Evolutionary conservation across 2,329 filamentous ascomycete species (phyloP).

Genomic region (Torrubiellomyces zombiae): DNA sequence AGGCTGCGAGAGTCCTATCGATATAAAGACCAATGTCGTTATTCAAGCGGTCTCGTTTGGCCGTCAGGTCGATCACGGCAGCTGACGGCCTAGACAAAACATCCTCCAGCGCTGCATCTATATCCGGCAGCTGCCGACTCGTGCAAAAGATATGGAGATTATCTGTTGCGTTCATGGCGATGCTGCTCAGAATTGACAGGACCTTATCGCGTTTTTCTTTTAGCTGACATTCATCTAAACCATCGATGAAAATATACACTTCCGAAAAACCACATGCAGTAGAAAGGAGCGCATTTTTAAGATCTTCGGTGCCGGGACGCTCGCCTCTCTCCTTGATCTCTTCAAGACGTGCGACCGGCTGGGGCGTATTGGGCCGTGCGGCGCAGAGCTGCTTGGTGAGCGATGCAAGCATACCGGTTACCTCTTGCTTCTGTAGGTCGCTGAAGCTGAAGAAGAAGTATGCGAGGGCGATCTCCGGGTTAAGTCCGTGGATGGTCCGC

Average conservation of each 20-base stretch:
- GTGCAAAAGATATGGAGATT: constrained; percentile 4
- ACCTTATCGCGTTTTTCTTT: not conserved
- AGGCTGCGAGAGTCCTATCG: too few relatives aligned
- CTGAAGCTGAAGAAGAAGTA: constrained; percentile 4
- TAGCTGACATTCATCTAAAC: constrained; percentile 3
- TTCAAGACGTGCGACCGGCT: constrained; percentile 1
- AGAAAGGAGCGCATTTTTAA: not conserved
- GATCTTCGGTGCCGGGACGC: constrained; percentile 1
- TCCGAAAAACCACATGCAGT: constrained; percentile 1
- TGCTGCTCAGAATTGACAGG: not conserved
- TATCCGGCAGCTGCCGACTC: constrained; percentile 2
- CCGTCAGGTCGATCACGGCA: too few relatives aligned
- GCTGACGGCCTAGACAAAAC: too few relatives aligned
- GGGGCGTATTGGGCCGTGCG: constrained; percentile 1
- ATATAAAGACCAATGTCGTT: too few relatives aligned
- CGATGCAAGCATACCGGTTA: constrained; percentile 3
- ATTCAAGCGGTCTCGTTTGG: too few relatives aligned
- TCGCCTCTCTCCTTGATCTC: constrained; percentile 1
- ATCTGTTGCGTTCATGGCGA: not conserved
- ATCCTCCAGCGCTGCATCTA: constrained; percentile 1
- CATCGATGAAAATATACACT: constrained; percentile 2
- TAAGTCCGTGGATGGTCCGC: not conserved
- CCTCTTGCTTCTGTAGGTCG: constrained; percentile 1
- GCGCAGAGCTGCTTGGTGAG: constrained; percentile 3
- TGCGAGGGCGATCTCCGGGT: not conserved